phyloP scores from a whole-genome alignment of 257 asterid species.

The Solanum phureja region DNA sequence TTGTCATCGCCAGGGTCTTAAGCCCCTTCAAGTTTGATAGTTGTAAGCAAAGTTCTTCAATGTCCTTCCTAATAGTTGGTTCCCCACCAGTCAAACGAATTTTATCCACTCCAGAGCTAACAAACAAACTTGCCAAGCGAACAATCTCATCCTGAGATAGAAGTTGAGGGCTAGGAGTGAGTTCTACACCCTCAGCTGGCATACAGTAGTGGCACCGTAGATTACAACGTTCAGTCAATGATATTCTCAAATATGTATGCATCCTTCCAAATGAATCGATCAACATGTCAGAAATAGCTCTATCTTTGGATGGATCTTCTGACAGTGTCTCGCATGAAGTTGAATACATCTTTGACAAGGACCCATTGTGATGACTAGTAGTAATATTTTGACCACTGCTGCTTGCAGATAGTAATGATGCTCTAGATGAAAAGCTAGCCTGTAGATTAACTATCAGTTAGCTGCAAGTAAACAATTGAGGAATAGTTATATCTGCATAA shows the following conservation, averaged over 20 bases:
- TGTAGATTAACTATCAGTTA: slow-evolving; percentile 17
- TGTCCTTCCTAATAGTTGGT: slow-evolving; percentile 75
- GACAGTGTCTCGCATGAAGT: slow-evolving; percentile 41
- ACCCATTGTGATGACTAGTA: slow-evolving; percentile 12
- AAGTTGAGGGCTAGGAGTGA: slow-evolving; percentile 59
- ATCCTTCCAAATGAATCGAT: slow-evolving; percentile 84
- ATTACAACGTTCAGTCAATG: slow-evolving; percentile 90
- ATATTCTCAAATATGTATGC: slow-evolving; percentile 87
- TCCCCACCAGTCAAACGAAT: slow-evolving; percentile 98
- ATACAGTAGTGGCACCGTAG: slow-evolving; percentile 92
- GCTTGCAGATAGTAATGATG: slow-evolving; percentile 17
- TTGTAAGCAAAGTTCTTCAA: slow-evolving; percentile 72
- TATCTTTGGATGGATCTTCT: slow-evolving; percentile 30
- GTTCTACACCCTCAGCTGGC: slow-evolving; percentile 96
- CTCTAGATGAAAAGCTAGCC: slow-evolving; percentile 20
- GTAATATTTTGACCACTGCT: slow-evolving; percentile 12
- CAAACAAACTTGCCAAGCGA: slow-evolving; percentile 69
- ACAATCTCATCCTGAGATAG: slow-evolving; percentile 60
- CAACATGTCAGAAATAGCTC: slow-evolving; percentile 49
- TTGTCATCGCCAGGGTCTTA: slow-evolving; percentile 79
- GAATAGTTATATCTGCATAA: background rate
- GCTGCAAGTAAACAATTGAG: background rate
- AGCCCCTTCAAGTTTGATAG: slow-evolving; percentile 65
- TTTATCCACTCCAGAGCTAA: slow-evolving; percentile 78
- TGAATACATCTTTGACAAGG: slow-evolving; percentile 22